Evolutionary conservation across 1,284 basidiomycete species (phyloP).

Genomic region (Irpex lacteus): DNA sequence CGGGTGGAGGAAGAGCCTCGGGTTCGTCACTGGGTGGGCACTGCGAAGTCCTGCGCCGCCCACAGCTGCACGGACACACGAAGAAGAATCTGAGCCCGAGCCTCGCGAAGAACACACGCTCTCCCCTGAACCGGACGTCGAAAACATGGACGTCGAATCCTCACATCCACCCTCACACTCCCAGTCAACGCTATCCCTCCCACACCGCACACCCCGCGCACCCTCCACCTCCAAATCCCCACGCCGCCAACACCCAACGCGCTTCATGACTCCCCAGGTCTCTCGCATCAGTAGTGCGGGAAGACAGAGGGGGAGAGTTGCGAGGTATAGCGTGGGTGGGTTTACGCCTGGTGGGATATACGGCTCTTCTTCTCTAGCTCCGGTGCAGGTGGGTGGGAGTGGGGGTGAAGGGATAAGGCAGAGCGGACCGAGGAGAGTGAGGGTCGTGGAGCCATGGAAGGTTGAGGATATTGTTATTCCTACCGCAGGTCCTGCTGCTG

Average conservation of each 20-base stretch:
- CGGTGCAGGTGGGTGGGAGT: neutral
- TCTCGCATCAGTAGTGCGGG: slow-evolving; percentile 7
- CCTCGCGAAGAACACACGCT: no score
- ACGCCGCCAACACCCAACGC: slow-evolving; percentile 24
- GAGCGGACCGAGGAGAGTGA: slow-evolving; percentile 43
- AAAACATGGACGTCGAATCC: no score
- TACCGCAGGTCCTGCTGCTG: slow-evolving; percentile 1
- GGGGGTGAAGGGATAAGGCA: neutral
- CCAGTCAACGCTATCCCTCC: no score
- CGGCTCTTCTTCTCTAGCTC: slow-evolving; percentile 11
- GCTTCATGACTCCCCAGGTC: slow-evolving; percentile 57
- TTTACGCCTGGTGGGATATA: slow-evolving; percentile 15
- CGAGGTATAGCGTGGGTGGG: slow-evolving; percentile 27
- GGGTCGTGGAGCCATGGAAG: slow-evolving; percentile 36
- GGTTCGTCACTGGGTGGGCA: slow-evolving; percentile 2
- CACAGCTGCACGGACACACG: neutral
- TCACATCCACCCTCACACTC: no score
- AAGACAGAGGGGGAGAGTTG: neutral
- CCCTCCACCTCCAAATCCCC: slow-evolving; percentile 10
- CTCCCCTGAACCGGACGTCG: no score
- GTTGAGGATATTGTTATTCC: slow-evolving; percentile 52
- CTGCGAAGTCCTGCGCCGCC: neutral
- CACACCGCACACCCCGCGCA: no score
- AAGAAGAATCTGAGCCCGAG: no score
- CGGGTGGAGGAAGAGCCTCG: neutral